A percentile compares a stretch with the other conserved stretches of the same genome.
These are phyloP conservation scores for Trypanosoma platydactyli DNA, from an alignment of 208 protist genomes.

Conservation along the genomic window DNA sequence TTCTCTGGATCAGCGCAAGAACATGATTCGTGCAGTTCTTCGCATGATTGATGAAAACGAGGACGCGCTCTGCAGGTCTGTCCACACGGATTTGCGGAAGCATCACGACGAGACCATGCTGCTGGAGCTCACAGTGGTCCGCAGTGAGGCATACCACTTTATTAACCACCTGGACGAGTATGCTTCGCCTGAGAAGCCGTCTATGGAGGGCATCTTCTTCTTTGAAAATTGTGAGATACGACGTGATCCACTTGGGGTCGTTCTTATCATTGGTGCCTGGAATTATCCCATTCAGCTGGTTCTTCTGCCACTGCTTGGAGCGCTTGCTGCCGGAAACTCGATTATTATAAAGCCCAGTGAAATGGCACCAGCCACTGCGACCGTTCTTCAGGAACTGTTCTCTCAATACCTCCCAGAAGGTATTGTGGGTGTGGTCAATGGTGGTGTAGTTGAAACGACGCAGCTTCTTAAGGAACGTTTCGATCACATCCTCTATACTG, in stretches of 20 bases:
- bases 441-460: constrained; percentile 61
- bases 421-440: constrained; percentile 55
- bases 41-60: constrained; percentile 69
- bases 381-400: constrained; percentile 58
- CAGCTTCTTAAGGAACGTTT: constrained; percentile 73
- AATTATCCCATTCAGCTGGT: constrained; percentile 91
- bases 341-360: constrained; percentile 91
- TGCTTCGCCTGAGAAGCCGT: constrained; percentile 33
- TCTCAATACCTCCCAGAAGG: constrained; percentile 64
- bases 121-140: constrained; percentile 33
- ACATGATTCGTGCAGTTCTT: constrained; percentile 42
- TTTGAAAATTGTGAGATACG: constrained; percentile 34
- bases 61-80: constrained; percentile 39
- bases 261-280: constrained; percentile 91
- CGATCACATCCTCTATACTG: constrained; percentile 95
- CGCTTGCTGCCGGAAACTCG: constrained; percentile 89
- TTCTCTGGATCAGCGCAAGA: constrained; percentile 30
- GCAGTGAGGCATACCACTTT: constrained; percentile 31
- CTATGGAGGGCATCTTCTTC: constrained; percentile 28
- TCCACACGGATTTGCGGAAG: constrained; percentile 46
- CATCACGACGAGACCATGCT: constrained; percentile 21
- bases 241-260: constrained; percentile 78
- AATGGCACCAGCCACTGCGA: constrained; percentile 39
- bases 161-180: constrained; percentile 41
- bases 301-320: constrained; percentile 71